Base-by-base conservation (phyloP, 2,329 filamentous ascomycete species). In the Fusarium temperatum region DNA sequence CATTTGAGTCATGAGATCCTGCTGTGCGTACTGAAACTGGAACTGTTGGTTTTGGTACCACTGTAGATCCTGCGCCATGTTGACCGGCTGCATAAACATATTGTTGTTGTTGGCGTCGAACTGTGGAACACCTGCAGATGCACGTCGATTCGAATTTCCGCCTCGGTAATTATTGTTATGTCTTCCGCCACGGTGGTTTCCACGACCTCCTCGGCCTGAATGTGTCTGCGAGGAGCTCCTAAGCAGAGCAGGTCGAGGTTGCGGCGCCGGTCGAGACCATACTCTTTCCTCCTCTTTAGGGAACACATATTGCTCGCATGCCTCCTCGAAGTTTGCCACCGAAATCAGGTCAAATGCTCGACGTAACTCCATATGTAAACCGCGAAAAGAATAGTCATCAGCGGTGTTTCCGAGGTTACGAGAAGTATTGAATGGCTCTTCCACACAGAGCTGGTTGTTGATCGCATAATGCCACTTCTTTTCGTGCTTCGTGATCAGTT, bases 331-430 rank as follows among this genome's bases (percentile, higher is more conserved):
- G 77, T 96, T 94, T 28, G 91, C 93, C 58, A 93, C 89, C 4
- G 93, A 90, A 24, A 98, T 89, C 63, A 94, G 84, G 66, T 95
- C 93, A 80, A 98, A 98, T 2, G 96, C 96, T 74, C 95, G 89
- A 70, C 96, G 91, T 56, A 99, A 86, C 83, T 99, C 96, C 75
- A 94, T 83, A 81, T 99, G 96, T 36, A 99, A 89, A 3, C 96
- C 96, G 57, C 93, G 90, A 83, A 98, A 98, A 1, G 96, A 96
- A 48, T 94, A 97, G 80, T 98, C 95, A 80, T 99, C 96, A 14
- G 95, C 96, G 5, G 96, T 98, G 78, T 99, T 99, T 47, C 95
- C 96, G 51, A 99, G 87, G 81, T 99, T 99, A 47, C 96, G 90
- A 41, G 89, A 88, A 8, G 89, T 92, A 78, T 98, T 99, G 86